A percentile compares a stretch with the other conserved stretches of the same genome.
phyloP scores from a whole-genome alignment of 2,329 filamentous ascomycete species.

The Paraphoma sp. region DNA sequence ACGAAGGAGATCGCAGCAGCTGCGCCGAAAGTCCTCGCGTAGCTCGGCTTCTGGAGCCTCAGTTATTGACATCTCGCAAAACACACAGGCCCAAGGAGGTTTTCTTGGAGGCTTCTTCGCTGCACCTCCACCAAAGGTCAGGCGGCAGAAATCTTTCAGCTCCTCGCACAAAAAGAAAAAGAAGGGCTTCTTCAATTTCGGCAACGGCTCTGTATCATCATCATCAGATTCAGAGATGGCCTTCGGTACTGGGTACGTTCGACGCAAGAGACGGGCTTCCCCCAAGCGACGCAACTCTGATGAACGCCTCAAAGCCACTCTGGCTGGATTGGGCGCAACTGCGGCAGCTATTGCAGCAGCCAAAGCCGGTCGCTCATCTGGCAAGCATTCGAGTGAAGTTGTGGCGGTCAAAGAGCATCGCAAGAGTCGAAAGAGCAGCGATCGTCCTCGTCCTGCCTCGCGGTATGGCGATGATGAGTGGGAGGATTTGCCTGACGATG shows the following conservation, averaged over 20 bases:
- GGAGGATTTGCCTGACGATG: constrained; percentile 48
- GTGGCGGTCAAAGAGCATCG: constrained; percentile 44
- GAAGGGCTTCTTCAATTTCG: constrained; percentile 58
- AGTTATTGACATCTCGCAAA: constrained; percentile 70
- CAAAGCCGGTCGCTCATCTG: constrained; percentile 35
- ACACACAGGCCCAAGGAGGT: constrained; percentile 53
- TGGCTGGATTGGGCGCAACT: constrained; percentile 56
- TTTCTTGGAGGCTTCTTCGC: constrained; percentile 64
- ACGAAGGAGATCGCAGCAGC: constrained; percentile 31
- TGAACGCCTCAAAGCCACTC: constrained; percentile 55
- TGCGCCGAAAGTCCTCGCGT: constrained; percentile 40
- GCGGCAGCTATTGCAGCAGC: constrained; percentile 57
- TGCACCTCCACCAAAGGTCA: constrained; percentile 54
- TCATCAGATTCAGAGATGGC: constrained; percentile 56
- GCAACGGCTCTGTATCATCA: constrained; percentile 54
- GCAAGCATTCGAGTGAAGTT: constrained; percentile 40
- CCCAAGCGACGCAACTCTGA: constrained; percentile 49
- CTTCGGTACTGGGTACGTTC: constrained; percentile 51
- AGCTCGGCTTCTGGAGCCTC: constrained; percentile 58
- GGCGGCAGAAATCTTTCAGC: constrained; percentile 29
- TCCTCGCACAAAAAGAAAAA: constrained; percentile 46
- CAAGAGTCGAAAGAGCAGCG: constrained; percentile 23
- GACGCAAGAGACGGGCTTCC: constrained; percentile 28
- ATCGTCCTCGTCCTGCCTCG: constrained; percentile 31
- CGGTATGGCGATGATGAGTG: constrained; percentile 57